Conservation (phyloP, 305 asterid genomes). For the Fraxinus latifolia region DNA sequence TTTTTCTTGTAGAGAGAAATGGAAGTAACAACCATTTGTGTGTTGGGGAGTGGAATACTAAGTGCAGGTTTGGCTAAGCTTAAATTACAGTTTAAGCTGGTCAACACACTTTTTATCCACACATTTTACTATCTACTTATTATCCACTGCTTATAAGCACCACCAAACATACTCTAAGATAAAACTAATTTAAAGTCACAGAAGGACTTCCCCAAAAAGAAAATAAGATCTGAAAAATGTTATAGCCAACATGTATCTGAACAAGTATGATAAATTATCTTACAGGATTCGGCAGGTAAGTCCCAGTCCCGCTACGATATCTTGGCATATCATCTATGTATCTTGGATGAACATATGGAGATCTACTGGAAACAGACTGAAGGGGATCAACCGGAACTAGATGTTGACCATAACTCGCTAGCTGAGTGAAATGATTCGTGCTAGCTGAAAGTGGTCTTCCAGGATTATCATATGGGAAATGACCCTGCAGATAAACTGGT, state of each 20-base stretch:
- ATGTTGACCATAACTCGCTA: conserved; percentile 63
- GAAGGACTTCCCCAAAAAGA: not conserved
- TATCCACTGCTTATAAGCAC: not conserved
- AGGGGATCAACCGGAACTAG: conserved; percentile 67
- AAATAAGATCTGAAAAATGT: not conserved
- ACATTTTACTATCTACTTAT: not conserved
- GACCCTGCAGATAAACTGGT: conserved; percentile 78
- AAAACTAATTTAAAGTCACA: not conserved
- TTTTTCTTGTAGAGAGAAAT: not conserved
- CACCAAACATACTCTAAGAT: conserved; percentile 9
- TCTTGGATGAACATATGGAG: conserved; percentile 60
- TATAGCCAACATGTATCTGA: not conserved
- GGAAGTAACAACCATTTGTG: not conserved
- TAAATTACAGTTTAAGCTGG: not conserved
- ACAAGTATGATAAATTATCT: conserved; percentile 36
- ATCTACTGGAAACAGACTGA: conserved; percentile 64
- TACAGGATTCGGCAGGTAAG: conserved; percentile 96
- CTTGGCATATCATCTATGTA: conserved; percentile 79
- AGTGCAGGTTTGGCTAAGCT: not conserved
- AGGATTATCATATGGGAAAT: conserved; percentile 75
- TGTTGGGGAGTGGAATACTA: not conserved
- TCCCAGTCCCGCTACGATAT: conserved; percentile 90
- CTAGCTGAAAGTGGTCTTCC: conserved; percentile 71
- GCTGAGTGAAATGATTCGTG: conserved; percentile 57
- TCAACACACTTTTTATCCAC: not conserved